Base-by-base conservation (phyloP, 441 rosid species). In the Arabidopsis hybrid region DNA sequence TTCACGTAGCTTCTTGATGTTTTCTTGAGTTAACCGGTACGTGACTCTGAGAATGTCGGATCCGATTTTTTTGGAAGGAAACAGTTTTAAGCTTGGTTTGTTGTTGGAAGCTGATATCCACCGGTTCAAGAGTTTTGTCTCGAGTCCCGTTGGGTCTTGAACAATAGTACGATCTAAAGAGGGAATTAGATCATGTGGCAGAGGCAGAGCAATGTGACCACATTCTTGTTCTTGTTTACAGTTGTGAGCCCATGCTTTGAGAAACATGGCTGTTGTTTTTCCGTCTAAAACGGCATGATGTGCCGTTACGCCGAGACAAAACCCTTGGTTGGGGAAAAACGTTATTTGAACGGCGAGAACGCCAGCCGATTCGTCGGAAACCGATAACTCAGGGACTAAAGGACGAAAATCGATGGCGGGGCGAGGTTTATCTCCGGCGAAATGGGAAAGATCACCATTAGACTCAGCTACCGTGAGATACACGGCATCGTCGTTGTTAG, bases 1-100 rank as follows among this genome's bases (percentile, higher is more conserved):
- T 21, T 81, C 73, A 1, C 82, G 79, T n/a, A 81, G 67, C 47
- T 36, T 71, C 17, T 79, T 56, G 26, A 81, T 67, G 73, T 77
- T 57, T 4, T 74, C 78, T 3, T 32, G 74, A 11, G 65, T 76
- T 29, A 80, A 69, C 9, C 76, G 60, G 60, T 75, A 55, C 32
- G 84, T 80, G 16, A 74, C 77, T 58, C 82, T 56, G 67, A 72
- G 45, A 0, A 56, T 5, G 34, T 62, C 49, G 6, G 73, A 39
- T 14, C 47, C 69, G 2, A 36, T 63, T 17, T 29, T 13, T 16
- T 63, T 49, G 8, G 56, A 26, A 0, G 64, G 47, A 4, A 74
- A 53, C 26, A 71, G 34, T 62, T 79, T 79, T 57, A 79, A 63
- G 68, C 71, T 80, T 69, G 67, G 67, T 18, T 76, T 75, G 14